Conservation (phyloP, 2,329 filamentous ascomycete genomes). For the Fusarium sp. region DNA sequence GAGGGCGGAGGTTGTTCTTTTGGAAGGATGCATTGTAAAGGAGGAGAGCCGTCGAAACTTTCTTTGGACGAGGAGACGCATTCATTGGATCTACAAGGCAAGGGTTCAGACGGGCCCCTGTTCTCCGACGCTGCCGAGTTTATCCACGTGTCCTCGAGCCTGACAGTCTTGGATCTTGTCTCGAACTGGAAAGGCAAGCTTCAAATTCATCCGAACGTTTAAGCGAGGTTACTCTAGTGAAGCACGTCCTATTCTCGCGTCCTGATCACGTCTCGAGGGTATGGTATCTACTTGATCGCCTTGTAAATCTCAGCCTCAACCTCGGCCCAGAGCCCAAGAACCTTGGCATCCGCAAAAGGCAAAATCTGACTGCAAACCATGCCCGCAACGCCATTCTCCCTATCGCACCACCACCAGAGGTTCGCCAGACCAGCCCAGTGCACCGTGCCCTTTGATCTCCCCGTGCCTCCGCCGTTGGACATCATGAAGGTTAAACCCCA, state of each 20-base stretch:
- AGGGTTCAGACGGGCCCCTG: neutral
- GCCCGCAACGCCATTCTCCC: slow-evolving; percentile 68
- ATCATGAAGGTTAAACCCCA: slow-evolving; percentile 73
- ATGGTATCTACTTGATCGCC: slow-evolving; percentile 22
- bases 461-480: slow-evolving; percentile 60
- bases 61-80: neutral
- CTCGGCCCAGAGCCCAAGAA: slow-evolving; percentile 54
- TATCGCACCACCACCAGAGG: slow-evolving; percentile 72
- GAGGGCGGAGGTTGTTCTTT: neutral
- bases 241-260: neutral
- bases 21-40: neutral
- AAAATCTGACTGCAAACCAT: slow-evolving; percentile 64
- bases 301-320: slow-evolving; percentile 55
- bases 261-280: neutral
- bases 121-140: neutral
- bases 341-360: slow-evolving; percentile 59
- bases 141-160: neutral
- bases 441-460: slow-evolving; percentile 62
- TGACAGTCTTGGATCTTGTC: neutral
- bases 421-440: slow-evolving; percentile 72
- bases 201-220: neutral
- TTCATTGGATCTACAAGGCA: neutral
- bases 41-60: neutral
- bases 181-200: neutral
- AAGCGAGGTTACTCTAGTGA: neutral